Percentiles rank a stretch among this genome's conserved stretches.
Conservation (phyloP, 305 asterid genomes). For the Fraxinus albicans region DNA sequence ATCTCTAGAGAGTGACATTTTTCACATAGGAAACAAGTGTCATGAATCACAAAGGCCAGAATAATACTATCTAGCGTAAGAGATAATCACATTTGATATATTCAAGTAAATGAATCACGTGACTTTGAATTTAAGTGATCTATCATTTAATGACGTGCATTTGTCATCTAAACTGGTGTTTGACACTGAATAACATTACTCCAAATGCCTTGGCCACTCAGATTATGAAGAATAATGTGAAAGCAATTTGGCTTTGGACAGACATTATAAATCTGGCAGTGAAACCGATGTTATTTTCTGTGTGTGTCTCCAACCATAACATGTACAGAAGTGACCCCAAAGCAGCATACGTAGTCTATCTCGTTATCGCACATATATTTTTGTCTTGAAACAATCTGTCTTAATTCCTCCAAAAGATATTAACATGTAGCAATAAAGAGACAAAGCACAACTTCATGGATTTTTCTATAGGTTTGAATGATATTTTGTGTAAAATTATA, state of each 20-base stretch:
- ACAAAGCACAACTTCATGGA: not conserved
- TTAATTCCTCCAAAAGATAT: not conserved
- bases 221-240: constrained; percentile 38
- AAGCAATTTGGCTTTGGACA: constrained; percentile 46
- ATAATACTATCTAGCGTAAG: no score
- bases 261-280: constrained; percentile 21
- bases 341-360: constrained; percentile 48
- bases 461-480: not conserved
- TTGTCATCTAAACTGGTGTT: not conserved
- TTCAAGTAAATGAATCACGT: no score
- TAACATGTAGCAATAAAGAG: not conserved
- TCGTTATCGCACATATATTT: constrained; percentile 35
- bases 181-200: constrained; percentile 11
- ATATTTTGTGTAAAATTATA: not conserved
- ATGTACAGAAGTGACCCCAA: constrained; percentile 36
- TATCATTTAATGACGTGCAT: not conserved
- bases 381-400: not conserved
- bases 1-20: not conserved
- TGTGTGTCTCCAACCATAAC: constrained; percentile 30
- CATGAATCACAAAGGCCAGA: not conserved
- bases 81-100: no score
- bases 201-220: not conserved
- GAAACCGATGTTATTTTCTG: constrained; percentile 30
- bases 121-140: no score
- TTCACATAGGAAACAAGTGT: not conserved